Evolutionary conservation across 306 rosid species (phyloP).

Genomic region (Fragaria nilgerrensis): DNA sequence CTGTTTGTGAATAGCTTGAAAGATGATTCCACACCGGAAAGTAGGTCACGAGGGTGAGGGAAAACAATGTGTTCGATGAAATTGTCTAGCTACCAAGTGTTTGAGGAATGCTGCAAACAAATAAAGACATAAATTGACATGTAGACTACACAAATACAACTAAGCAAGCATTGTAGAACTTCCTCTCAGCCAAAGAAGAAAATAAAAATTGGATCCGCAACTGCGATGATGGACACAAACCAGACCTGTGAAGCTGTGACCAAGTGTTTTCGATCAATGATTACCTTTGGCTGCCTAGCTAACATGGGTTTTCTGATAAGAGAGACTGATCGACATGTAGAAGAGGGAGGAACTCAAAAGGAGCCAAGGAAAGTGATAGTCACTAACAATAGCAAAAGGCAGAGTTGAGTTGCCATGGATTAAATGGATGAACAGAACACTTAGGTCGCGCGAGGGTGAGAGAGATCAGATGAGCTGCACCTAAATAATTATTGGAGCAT

Average conservation of each 20-base stretch:
- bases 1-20: background rate
- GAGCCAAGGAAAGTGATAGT: slow-evolving; percentile 20
- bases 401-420: slow-evolving; percentile 37
- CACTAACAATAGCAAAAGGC: slow-evolving; percentile 22
- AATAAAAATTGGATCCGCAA: background rate
- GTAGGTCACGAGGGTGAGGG: background rate
- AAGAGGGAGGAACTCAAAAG: background rate
- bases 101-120: background rate
- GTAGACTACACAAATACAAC: background rate
- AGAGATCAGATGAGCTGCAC: slow-evolving; percentile 63
- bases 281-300: slow-evolving; percentile 13
- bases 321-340: slow-evolving; percentile 16
- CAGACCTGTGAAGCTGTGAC: background rate
- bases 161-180: background rate
- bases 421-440: slow-evolving; percentile 2
- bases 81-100: background rate
- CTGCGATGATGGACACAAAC: background rate
- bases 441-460: slow-evolving; percentile 12
- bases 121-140: background rate
- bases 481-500: slow-evolving; percentile 64
- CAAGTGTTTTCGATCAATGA: slow-evolving; percentile 5
- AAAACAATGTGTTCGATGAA: background rate
- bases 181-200: background rate
- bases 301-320: slow-evolving; percentile 19
- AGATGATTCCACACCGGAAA: no score